These are phyloP conservation scores for Fusarium udum DNA, from an alignment of 2,329 filamentous ascomycete species.

Conservation along the genomic window DNA sequence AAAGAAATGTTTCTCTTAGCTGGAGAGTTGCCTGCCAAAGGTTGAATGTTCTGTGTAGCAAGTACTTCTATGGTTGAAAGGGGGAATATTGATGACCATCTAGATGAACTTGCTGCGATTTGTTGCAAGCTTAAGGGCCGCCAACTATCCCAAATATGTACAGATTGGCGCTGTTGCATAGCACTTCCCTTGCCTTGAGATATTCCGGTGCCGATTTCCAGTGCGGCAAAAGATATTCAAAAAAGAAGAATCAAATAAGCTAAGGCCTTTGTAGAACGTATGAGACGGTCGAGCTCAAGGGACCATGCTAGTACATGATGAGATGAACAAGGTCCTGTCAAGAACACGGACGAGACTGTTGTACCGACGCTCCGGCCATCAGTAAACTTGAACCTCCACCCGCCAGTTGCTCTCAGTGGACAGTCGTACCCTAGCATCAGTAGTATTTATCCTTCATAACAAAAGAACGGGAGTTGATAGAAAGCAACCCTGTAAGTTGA, in stretches of 20 bases:
- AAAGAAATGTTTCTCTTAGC: too few relatives aligned
- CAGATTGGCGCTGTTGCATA: background rate
- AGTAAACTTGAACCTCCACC: background rate
- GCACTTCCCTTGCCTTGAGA: background rate
- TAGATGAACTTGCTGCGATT: background rate
- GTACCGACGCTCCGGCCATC: background rate
- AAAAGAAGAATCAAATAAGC: background rate
- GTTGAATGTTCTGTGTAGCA: background rate
- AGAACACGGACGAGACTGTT: background rate
- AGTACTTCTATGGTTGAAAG: background rate
- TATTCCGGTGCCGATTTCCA: background rate
- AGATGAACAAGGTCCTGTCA: too few relatives aligned
- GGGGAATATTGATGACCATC: background rate
- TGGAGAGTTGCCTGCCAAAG: background rate
- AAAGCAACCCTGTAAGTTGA: background rate
- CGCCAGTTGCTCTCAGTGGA: background rate
- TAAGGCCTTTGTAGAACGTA: too few relatives aligned
- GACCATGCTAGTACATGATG: background rate
- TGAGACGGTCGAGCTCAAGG: background rate
- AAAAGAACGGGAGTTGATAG: background rate
- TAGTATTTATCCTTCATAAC: background rate
- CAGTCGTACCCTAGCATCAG: background rate
- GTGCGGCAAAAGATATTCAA: background rate
- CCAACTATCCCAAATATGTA: background rate
- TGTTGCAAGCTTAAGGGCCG: background rate